phyloP scores from a whole-genome alignment of 2,329 filamentous ascomycete genomes.

The Fusarium ambrosium region DNA sequence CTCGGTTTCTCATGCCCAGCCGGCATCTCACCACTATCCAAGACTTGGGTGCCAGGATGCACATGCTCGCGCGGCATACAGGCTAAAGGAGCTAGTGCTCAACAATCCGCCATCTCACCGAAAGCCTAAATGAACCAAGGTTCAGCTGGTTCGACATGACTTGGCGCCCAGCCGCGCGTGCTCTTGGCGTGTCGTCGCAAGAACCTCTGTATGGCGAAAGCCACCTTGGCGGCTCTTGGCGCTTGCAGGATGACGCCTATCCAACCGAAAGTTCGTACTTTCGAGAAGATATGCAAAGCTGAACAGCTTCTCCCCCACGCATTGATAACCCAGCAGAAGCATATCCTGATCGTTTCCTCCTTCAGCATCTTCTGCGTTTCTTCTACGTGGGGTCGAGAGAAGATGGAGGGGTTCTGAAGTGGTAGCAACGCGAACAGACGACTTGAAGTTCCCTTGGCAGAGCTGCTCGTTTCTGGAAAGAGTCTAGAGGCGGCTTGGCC shows the following conservation, averaged over 20 bases:
- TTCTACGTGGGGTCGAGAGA: conserved; percentile 12
- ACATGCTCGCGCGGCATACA: conserved; percentile 11
- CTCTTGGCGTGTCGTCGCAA: conserved; percentile 27
- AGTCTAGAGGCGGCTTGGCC: conserved; percentile 35
- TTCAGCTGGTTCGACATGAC: conserved; percentile 34
- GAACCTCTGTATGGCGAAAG: conserved; percentile 29
- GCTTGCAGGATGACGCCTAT: conserved; percentile 35
- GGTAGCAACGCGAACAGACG: conserved; percentile 8
- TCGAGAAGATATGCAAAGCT: conserved; percentile 19
- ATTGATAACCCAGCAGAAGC: background rate
- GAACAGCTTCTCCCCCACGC: conserved; percentile 5
- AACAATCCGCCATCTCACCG: conserved; percentile 35
- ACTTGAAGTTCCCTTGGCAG: conserved; percentile 13
- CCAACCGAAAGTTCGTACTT: conserved; percentile 24
- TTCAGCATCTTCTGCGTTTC: conserved; percentile 10
- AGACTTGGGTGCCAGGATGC: conserved; percentile 11
- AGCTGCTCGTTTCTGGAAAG: conserved; percentile 28
- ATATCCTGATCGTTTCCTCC: conserved; percentile 17
- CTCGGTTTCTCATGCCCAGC: conserved; percentile 2
- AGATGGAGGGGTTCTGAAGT: conserved; percentile 8
- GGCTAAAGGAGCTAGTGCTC: conserved; percentile 11
- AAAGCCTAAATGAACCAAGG: conserved; percentile 41
- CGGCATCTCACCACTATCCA: conserved; percentile 31
- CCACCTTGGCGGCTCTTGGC: conserved; percentile 42
- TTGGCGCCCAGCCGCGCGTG: conserved; percentile 25